Evolutionary conservation across 208 protist species (phyloP).

Genomic region (Lotmaria passim): DNA sequence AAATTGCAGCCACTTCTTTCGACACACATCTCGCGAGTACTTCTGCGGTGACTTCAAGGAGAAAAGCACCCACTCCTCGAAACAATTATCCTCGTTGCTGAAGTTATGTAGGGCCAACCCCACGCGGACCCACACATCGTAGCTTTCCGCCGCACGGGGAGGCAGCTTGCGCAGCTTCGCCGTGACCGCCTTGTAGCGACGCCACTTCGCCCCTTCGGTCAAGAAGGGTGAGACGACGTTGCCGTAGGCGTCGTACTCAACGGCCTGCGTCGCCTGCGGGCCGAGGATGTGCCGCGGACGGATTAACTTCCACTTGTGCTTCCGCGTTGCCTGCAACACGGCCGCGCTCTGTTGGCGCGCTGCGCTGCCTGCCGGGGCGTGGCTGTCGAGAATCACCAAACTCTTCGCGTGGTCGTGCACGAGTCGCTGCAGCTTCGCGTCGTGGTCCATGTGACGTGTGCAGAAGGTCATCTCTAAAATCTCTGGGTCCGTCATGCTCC

Average conservation of each 20-base stretch:
- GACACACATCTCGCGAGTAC: conserved; percentile 76
- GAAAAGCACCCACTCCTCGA: conserved; percentile 89
- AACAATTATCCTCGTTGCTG: conserved; percentile 86
- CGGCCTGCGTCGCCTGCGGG: conserved; percentile 44
- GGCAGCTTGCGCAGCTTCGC: conserved; percentile 65
- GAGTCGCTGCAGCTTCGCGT: conserved; percentile 25
- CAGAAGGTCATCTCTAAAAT: conserved; percentile 75
- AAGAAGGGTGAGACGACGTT: conserved; percentile 77
- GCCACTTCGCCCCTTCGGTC: conserved; percentile 76
- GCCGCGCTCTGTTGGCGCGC: conserved; percentile 21
- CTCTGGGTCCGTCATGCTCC: conserved; percentile 67
- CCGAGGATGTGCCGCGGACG: conserved; percentile 55
- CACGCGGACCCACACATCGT: conserved; percentile 83
- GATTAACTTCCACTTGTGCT: conserved; percentile 63
- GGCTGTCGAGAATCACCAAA: conserved; percentile 8
- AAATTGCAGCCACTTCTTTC: conserved; percentile 85
- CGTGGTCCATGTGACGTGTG: conserved; percentile 51
- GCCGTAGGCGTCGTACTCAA: conserved; percentile 83
- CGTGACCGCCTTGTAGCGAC: conserved; percentile 64
- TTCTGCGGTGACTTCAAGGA: conserved; percentile 80
- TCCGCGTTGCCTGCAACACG: conserved; percentile 29
- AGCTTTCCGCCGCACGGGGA: conserved; percentile 61
- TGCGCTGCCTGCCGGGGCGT: conserved; percentile 10
- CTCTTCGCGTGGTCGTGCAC: conserved; percentile 33
- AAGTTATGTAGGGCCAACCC: conserved; percentile 89